Conservation (phyloP, 768 basidiomycete species). For the Lactarius akahatsu region DNA sequence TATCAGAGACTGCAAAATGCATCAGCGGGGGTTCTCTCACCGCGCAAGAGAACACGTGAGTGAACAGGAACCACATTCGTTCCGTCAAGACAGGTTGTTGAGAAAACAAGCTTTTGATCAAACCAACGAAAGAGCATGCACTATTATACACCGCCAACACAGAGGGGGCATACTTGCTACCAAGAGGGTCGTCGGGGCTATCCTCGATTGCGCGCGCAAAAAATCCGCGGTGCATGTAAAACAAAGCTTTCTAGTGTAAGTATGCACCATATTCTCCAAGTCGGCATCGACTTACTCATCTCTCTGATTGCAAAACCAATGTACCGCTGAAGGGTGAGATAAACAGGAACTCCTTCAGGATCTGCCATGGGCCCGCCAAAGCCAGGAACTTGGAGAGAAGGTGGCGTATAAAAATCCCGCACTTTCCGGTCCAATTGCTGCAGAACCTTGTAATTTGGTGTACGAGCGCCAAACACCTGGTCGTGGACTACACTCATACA, state of each 20-base stretch:
- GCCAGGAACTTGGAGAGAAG: constrained; percentile 61
- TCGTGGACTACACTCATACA: constrained; percentile 66
- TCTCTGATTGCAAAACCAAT: constrained; percentile 66
- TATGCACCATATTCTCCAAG: background rate
- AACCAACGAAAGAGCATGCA: constrained; percentile 64
- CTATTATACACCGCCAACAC: constrained; percentile 69
- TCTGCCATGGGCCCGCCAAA: constrained; percentile 48
- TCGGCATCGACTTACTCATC: constrained; percentile 48
- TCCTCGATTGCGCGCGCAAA: constrained; percentile 71
- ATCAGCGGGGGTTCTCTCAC: constrained; percentile 40
- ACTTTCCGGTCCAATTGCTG: constrained; percentile 68
- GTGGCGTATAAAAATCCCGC: constrained; percentile 60
- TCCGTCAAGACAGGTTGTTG: constrained; percentile 66
- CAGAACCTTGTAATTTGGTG: constrained; percentile 59
- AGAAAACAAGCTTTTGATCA: constrained; percentile 62
- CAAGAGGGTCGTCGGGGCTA: constrained; percentile 60
- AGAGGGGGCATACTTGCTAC: constrained; percentile 65
- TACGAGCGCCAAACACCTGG: constrained; percentile 62
- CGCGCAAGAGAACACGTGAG: constrained; percentile 70
- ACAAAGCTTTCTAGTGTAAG: constrained; percentile 45
- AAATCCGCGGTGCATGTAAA: constrained; percentile 75
- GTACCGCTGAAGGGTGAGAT: constrained; percentile 67
- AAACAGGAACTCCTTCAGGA: constrained; percentile 48
- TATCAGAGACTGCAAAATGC: background rate
- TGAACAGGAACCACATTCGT: constrained; percentile 71